Percentiles rank a stretch among this genome's conserved stretches.
phyloP scores from a whole-genome alignment of 2,329 filamentous ascomycete genomes.

The Trichoderma koningii region DNA sequence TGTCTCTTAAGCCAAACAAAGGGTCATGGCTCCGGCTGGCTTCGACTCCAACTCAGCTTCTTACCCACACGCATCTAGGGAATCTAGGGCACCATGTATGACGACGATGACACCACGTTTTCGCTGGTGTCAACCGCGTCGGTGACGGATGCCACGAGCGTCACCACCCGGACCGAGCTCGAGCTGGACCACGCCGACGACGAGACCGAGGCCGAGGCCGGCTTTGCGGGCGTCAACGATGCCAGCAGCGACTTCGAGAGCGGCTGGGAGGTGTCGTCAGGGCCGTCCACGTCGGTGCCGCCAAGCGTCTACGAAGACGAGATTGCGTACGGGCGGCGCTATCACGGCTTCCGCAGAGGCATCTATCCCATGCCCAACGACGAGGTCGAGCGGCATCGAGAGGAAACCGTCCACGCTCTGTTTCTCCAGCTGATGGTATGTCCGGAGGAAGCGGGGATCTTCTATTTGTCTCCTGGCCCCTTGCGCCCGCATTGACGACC shows the following conservation, averaged over 20 bases:
- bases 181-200: constrained; percentile 33
- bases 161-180: constrained; percentile 33
- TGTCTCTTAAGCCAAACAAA: constrained; percentile 25
- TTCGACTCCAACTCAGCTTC: constrained; percentile 18
- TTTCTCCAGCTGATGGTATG: constrained; percentile 48
- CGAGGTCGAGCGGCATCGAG: constrained; percentile 48
- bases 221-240: constrained; percentile 32
- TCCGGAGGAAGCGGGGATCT: constrained; percentile 8
- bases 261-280: constrained; percentile 35
- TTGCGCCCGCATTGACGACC: neutral
- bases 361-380: constrained; percentile 53
- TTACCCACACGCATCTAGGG: constrained; percentile 20
- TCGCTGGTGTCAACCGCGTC: constrained; percentile 37
- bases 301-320: constrained; percentile 42
- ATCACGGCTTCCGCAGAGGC: constrained; percentile 48
- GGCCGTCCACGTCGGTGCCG: constrained; percentile 39
- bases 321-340: constrained; percentile 41
- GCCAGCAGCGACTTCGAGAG: constrained; percentile 29
- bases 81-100: constrained; percentile 28
- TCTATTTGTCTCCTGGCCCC: neutral
- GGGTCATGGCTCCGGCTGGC: constrained; percentile 24
- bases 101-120: constrained; percentile 35
- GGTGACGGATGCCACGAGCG: constrained; percentile 28
- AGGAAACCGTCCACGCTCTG: constrained; percentile 49
- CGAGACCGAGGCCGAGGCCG: constrained; percentile 33